Base-by-base conservation (phyloP, 345 rosid species). In the Euphorbia peplus region DNA sequence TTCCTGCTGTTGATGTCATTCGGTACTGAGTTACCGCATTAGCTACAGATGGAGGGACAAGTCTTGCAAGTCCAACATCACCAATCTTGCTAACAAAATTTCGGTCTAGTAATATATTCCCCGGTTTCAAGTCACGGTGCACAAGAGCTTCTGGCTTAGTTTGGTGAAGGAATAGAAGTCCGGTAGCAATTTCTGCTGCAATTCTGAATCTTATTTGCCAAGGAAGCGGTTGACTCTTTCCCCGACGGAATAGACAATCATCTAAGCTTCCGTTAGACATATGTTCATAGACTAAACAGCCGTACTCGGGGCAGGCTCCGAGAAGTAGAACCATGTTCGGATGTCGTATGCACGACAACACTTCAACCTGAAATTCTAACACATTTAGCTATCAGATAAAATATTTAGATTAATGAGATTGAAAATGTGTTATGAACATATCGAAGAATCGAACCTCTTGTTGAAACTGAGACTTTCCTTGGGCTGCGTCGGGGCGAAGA, bases 271-370 rank as follows among this genome's bases (percentile, higher is more conserved):
- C 97, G 63, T 88, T 91, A 42, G 96, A 86, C 97, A 93, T 88
- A 83, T 88, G 77, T 75, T 91, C 92, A 1, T 93, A 93, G 63
- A 89, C 96, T 64, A 93, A 77, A 76, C 98, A 91, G 28, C 98
- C 97, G 26, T 81, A 87, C 70, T 93, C 88, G 0, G 93, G 90
- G 75, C 97, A 89, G 13, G 97, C 98, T 29, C 97, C 98, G 5
- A 93, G 80, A n/a, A 91, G 84, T 48, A 89, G 93, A 73, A 93
- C 98, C 97, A 93, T 88, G 83, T 91, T 93, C 59, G 97, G 95
- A 78, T 93, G 97, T 54, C 96, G 78, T 70, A 91, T 93, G 84
- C 81, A 79, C 46, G 91, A 80, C 35, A 93, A 67, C 14, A 93
- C 93, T 82, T 93, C 91, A 60, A 93, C 83, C 92, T 87, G 71